phyloP scores from a whole-genome alignment of 2,329 filamentous ascomycete species.

The Penicillium brevicompactum region DNA sequence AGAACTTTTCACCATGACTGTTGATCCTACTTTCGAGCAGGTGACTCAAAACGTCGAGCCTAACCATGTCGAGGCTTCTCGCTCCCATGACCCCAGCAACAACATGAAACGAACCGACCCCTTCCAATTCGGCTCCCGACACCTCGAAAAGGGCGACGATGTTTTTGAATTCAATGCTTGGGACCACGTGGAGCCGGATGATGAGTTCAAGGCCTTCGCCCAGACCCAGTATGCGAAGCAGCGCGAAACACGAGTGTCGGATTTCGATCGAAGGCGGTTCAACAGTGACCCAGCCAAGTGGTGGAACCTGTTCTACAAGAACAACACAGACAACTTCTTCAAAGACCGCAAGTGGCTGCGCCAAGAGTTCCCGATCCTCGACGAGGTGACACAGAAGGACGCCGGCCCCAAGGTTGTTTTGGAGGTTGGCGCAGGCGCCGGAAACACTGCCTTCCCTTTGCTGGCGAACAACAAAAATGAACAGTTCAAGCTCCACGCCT shows the following conservation, averaged over 20 bases:
- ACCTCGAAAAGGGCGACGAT: slow-evolving; percentile 79
- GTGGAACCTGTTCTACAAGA: slow-evolving; percentile 99
- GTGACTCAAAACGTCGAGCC: slow-evolving; percentile 50
- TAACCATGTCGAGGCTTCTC: slow-evolving; percentile 57
- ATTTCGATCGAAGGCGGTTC: slow-evolving; percentile 90
- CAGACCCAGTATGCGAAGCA: slow-evolving; percentile 83
- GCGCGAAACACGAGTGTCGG: slow-evolving; percentile 80
- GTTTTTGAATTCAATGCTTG: slow-evolving; percentile 98
- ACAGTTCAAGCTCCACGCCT: slow-evolving; percentile 81
- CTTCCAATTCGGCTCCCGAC: slow-evolving; percentile 92
- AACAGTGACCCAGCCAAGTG: slow-evolving; percentile 89
- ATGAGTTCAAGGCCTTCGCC: slow-evolving; percentile 82
- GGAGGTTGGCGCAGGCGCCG: slow-evolving; percentile 92
- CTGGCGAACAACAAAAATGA: slow-evolving; percentile 81
- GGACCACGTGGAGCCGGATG: slow-evolving; percentile 96
- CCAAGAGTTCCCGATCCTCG: slow-evolving; percentile 92
- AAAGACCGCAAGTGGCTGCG: slow-evolving; percentile 97
- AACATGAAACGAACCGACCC: slow-evolving; percentile 88
- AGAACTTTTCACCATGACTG: slow-evolving; percentile 10
- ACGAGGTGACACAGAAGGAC: slow-evolving; percentile 69
- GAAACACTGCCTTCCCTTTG: slow-evolving; percentile 94
- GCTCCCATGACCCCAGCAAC: slow-evolving; percentile 68
- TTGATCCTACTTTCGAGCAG: slow-evolving; percentile 16
- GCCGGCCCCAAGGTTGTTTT: slow-evolving; percentile 72
- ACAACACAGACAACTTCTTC: slow-evolving; percentile 97